A percentile compares a stretch with the other conserved stretches of the same genome.
Conservation (phyloP, 345 rosid species). For the Hirschfeldia incana region DNA sequence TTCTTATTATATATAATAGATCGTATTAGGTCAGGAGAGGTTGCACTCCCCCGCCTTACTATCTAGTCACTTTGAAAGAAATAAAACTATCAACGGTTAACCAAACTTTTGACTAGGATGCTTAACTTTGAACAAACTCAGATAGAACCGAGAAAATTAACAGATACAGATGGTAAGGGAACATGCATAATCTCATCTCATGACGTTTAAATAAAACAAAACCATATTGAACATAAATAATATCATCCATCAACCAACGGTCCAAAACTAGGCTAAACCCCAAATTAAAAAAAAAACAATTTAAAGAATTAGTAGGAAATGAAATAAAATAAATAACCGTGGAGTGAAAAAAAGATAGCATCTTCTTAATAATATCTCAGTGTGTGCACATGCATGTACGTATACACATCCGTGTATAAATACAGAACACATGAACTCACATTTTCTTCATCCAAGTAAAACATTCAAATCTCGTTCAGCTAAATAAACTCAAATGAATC, state of each 20-base stretch:
- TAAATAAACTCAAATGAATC: conserved; percentile 4
- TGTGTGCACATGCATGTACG: background rate
- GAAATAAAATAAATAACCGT: background rate
- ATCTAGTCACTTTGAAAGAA: too few relatives aligned
- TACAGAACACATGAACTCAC: background rate
- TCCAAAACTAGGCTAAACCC: background rate
- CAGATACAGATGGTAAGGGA: background rate
- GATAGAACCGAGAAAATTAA: background rate
- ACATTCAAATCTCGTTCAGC: background rate
- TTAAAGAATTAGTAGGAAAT: background rate
- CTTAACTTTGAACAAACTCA: background rate
- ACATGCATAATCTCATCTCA: too few relatives aligned
- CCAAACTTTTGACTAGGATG: background rate
- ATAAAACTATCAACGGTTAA: background rate
- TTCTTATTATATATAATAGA: too few relatives aligned
- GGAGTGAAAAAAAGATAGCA: background rate
- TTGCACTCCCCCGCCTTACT: too few relatives aligned
- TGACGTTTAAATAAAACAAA: background rate
- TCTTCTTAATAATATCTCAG: background rate
- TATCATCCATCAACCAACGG: background rate
- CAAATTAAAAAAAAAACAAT: background rate
- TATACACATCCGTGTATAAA: background rate
- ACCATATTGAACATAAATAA: background rate
- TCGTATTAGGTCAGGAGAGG: too few relatives aligned
- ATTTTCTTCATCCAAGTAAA: conserved; percentile 5